Evolutionary conservation across 208 protist genomes (phyloP).

Genomic region (Hexamita inflata): DNA sequence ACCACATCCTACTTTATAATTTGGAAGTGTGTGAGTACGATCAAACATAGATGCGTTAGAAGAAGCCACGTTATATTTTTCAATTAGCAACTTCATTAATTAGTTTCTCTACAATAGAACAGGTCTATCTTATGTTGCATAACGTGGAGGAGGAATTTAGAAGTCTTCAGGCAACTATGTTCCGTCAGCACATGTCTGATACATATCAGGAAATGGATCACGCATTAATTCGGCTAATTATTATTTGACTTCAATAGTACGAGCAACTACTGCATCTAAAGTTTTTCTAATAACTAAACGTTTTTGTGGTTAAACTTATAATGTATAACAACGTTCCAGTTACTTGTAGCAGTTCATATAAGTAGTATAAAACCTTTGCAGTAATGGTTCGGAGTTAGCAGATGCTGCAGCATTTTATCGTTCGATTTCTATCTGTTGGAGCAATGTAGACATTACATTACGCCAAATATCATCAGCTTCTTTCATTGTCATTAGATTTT

Average conservation of each 20-base stretch:
- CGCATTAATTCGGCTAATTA: not conserved
- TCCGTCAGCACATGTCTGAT: no score
- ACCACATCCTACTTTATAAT: not conserved
- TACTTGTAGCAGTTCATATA: no score
- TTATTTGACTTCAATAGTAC: not conserved
- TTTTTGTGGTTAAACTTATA: conserved; percentile 23
- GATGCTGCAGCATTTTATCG: no score
- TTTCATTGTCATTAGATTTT: no score
- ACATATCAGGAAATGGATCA: not conserved
- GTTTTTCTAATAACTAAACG: not conserved
- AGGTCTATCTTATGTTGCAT: not conserved
- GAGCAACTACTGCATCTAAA: conserved; percentile 3
- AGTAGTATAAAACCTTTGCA: no score
- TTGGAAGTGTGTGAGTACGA: not conserved
- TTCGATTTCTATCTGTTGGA: no score
- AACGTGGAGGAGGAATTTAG: not conserved
- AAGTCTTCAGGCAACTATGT: not conserved
- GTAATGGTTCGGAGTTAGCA: no score
- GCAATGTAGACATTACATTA: no score
- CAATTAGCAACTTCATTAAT: not conserved
- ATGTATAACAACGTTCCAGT: no score
- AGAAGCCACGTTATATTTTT: not conserved
- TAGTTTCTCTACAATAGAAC: not conserved
- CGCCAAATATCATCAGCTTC: no score
- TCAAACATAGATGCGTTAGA: conserved; percentile 10